Evolutionary conservation across 2,329 filamentous ascomycete species (phyloP).

Genomic region (Periconia sp.): DNA sequence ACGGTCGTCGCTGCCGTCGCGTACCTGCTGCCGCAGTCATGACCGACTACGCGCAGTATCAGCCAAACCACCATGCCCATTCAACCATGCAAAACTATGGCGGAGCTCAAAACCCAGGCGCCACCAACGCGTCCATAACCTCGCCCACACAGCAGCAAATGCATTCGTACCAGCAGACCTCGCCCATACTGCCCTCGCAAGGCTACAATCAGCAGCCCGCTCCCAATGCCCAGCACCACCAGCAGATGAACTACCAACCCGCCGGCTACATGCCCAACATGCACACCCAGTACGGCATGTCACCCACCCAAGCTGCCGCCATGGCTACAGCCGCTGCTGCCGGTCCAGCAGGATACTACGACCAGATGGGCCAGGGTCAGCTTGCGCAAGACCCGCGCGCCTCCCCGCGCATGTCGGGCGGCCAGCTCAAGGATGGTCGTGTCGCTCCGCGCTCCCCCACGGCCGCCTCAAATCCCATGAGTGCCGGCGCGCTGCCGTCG

Average conservation of each 20-base stretch:
- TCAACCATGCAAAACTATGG: conserved; percentile 44
- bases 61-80: conserved; percentile 49
- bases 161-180: conserved; percentile 65
- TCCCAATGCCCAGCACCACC: conserved; percentile 61
- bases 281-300: conserved; percentile 74
- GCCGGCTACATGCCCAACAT: conserved; percentile 75
- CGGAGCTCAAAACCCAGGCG: conserved; percentile 37
- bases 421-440: conserved; percentile 67
- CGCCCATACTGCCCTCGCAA: conserved; percentile 78
- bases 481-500: conserved; percentile 38
- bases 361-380: conserved; percentile 69
- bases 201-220: conserved; percentile 65
- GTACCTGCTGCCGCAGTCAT: conserved; percentile 12
- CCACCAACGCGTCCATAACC: conserved; percentile 58
- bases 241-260: conserved; percentile 80
- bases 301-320: conserved; percentile 82
- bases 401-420: conserved; percentile 74
- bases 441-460: conserved; percentile 76
- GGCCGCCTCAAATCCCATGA: conserved; percentile 65
- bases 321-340: conserved; percentile 94
- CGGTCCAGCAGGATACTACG: conserved; percentile 70
- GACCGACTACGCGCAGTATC: conserved; percentile 55
- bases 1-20: no score
- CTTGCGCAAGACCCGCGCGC: conserved; percentile 57
- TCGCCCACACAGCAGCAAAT: conserved; percentile 66